Evolutionary conservation across 129 eudicot species (phyloP), one percentile per base, ranked within the genome.

Genomic region (carrot (Daucus carota)): DNA sequence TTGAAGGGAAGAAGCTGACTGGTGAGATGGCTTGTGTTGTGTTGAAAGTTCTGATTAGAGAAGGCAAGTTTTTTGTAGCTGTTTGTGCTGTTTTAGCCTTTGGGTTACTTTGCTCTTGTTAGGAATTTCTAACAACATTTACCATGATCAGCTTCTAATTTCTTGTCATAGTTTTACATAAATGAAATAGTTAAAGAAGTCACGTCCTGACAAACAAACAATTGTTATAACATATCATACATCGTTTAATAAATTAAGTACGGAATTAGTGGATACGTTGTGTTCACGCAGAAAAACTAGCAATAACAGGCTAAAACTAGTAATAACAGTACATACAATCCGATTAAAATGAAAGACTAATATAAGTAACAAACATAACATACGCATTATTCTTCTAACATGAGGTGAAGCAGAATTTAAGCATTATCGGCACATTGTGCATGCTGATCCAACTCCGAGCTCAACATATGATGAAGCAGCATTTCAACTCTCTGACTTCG

Each of bases 391-490:
- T 62, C 36, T 62, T 12, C 68, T 63, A 29, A 63, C 5, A 63
- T 63, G 36, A 29, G 38, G 29, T 31, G 34, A 62, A 29, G 38
- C 38, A 63, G 70, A 31, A 63, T 26, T 31, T 14, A 63, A 13
- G 38, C 70, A 63, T n/a, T n/a, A n/a, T 63, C 22, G 70, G 70
- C 5, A 3, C 36, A 26, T 15, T 63, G 36, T 31, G 70, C 38
- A 5, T 63, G 70, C 70, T 63, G 70, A 63, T 63, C 70, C 70
- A 93, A 89, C 81, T 93, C 98, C 26, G 95, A 80, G 66, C 96
- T 88, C 77, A 93, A 76, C 89, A 93, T 93, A 79, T 84, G 98
- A 82, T 93, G 98, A 68, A 93, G 96, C 28, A 93, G 92, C 76
- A 80, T 52, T 46, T 93, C 98, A 66, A 90, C 96, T 75, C 98